phyloP scores from a whole-genome alignment of 2,329 filamentous ascomycete species.

The Hymenoscyphus infarciens region DNA sequence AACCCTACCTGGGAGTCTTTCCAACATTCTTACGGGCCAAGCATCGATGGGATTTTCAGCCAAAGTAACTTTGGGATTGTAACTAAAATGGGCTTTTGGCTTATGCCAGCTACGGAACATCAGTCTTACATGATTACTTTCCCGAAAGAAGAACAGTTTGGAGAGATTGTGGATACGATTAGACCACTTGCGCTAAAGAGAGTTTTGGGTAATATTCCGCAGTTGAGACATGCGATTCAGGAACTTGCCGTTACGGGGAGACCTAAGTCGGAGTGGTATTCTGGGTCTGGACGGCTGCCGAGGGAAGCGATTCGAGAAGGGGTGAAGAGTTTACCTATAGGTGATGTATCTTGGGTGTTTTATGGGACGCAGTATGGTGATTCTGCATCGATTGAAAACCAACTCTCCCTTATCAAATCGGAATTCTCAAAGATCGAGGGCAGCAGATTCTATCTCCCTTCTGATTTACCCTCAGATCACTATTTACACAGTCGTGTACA shows the following conservation, averaged over 20 bases:
- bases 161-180: constrained; percentile 46
- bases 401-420: constrained; percentile 28
- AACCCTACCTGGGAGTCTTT: constrained; percentile 41
- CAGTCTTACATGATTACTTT: constrained; percentile 45
- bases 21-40: constrained; percentile 40
- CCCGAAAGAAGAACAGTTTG: constrained; percentile 46
- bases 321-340: constrained; percentile 30
- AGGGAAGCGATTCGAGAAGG: constrained; percentile 32
- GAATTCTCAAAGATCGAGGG: constrained; percentile 33
- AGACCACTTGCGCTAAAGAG: constrained; percentile 33
- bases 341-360: constrained; percentile 35
- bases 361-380: constrained; percentile 35
- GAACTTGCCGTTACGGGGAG: constrained; percentile 34
- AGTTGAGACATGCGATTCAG: constrained; percentile 34
- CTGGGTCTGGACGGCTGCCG: constrained; percentile 28
- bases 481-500: constrained; percentile 32
- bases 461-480: constrained; percentile 32
- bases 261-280: constrained; percentile 30
- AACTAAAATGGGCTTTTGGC: constrained; percentile 51
- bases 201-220: constrained; percentile 34
- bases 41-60: constrained; percentile 46
- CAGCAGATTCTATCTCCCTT: constrained; percentile 34
- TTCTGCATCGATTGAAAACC: constrained; percentile 26
- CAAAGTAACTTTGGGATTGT: constrained; percentile 52
- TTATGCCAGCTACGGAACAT: constrained; percentile 51